Conservation (phyloP, 495 filamentous ascomycete genomes). For the Penicillium dipodomyicola region DNA sequence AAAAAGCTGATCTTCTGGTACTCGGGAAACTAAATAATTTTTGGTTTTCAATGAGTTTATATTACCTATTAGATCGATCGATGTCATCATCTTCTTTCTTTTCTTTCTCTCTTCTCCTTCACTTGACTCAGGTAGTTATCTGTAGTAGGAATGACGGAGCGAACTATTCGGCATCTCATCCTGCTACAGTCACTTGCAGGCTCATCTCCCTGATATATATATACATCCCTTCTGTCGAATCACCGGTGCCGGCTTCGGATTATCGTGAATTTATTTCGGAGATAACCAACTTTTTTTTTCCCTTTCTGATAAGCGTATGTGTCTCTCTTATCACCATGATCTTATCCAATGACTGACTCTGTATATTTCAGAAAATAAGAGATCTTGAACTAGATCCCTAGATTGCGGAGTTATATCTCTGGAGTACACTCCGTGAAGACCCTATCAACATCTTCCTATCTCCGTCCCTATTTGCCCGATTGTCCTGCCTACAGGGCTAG, state of each 20-base stretch:
- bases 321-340: conserved; percentile 3
- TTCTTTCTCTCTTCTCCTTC: conserved; percentile 1
- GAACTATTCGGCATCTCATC: conserved; percentile 33
- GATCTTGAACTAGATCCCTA: not conserved
- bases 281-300: conserved; percentile 18
- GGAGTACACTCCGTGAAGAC: conserved; percentile 1
- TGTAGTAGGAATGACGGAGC: conserved; percentile 34
- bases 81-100: conserved; percentile 21
- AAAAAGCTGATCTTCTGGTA: conserved; percentile 30
- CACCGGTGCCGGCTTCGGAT: conserved; percentile 8
- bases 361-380: not conserved
- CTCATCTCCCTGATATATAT: conserved; percentile 13
- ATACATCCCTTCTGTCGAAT: conserved; percentile 6
- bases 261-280: conserved; percentile 10
- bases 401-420: conserved; percentile 1
- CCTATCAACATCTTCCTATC: not conserved
- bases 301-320: conserved; percentile 19
- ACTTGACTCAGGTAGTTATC: not conserved
- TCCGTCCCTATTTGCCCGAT: conserved; percentile 1
- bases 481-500: not conserved
- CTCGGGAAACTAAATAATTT: not conserved
- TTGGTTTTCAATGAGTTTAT: not conserved
- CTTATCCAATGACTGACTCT: conserved; percentile 13
- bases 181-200: conserved; percentile 30
- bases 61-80: conserved; percentile 5